Conservation (phyloP, 106 monocot species). For the Allium fistulosum region DNA sequence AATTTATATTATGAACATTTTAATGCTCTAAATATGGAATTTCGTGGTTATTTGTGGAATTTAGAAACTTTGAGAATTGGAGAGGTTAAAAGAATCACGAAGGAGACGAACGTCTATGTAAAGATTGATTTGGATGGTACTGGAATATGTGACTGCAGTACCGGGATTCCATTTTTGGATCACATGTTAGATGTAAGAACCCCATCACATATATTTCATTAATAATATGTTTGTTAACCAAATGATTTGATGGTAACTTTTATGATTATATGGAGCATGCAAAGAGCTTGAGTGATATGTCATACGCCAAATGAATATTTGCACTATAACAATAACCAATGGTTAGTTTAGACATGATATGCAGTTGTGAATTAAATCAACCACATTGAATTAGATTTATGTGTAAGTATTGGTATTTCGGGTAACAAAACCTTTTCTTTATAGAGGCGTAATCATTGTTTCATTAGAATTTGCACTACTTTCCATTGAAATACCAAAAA, state of each 20-base stretch:
- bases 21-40: background rate
- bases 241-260: background rate
- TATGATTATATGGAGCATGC: too few species aligned
- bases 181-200: slow-evolving; percentile 90
- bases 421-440: too few species aligned
- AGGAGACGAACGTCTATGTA: slow-evolving; percentile 82
- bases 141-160: slow-evolving; percentile 55
- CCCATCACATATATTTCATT: background rate
- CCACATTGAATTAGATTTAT: too few species aligned
- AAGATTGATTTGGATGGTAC: slow-evolving; percentile 76
- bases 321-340: background rate
- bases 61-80: slow-evolving; percentile 39
- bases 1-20: slow-evolving; percentile 3
- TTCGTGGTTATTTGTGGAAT: background rate
- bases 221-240: background rate
- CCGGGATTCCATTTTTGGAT: slow-evolving; percentile 88
- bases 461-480: too few species aligned
- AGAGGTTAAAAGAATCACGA: slow-evolving; percentile 78
- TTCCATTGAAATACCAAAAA: too few species aligned
- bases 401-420: too few species aligned
- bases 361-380: background rate
- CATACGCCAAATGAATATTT: background rate
- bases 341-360: background rate
- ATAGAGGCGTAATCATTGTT: too few species aligned
- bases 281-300: background rate